Conservation (phyloP, 1,139 yeast genomes). For the Pichia sp. region DNA sequence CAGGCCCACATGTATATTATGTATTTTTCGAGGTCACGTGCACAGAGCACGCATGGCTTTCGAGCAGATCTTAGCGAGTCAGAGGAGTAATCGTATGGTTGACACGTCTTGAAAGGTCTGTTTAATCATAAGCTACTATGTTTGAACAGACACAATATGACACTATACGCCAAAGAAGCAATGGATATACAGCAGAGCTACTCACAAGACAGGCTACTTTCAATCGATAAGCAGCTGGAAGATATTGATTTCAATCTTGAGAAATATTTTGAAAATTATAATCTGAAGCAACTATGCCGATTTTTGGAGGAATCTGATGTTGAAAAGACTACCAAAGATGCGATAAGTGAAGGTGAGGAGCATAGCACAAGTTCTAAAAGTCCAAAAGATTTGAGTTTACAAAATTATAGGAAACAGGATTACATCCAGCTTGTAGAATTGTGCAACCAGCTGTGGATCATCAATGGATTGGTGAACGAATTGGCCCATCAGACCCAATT, state of each 20-base stretch:
- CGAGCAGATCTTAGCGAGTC: neutral
- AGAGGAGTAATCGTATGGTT: no score
- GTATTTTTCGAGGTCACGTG: neutral
- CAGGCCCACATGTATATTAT: neutral
- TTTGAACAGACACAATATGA: neutral
- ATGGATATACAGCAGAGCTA: neutral
- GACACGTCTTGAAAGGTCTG: neutral
- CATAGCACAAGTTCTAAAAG: neutral
- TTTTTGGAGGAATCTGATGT: neutral
- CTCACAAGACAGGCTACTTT: neutral
- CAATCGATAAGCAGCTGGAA: neutral
- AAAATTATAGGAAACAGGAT: neutral
- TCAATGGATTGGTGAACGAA: slow-evolving; percentile 27
- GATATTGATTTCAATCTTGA: slow-evolving; percentile 7
- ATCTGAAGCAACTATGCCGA: slow-evolving; percentile 5
- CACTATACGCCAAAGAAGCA: neutral
- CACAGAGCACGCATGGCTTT: no score
- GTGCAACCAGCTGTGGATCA: slow-evolving; percentile 29
- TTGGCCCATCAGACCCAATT: slow-evolving; percentile 3
- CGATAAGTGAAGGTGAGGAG: neutral
- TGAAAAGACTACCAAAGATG: neutral
- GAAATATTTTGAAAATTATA: slow-evolving; percentile 10
- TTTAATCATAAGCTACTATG: no score
- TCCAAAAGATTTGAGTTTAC: neutral
- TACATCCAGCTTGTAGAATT: slow-evolving; percentile 25